Conservation (phyloP, 1,139 yeast genomes). For the Kodamaea ohmeri region DNA sequence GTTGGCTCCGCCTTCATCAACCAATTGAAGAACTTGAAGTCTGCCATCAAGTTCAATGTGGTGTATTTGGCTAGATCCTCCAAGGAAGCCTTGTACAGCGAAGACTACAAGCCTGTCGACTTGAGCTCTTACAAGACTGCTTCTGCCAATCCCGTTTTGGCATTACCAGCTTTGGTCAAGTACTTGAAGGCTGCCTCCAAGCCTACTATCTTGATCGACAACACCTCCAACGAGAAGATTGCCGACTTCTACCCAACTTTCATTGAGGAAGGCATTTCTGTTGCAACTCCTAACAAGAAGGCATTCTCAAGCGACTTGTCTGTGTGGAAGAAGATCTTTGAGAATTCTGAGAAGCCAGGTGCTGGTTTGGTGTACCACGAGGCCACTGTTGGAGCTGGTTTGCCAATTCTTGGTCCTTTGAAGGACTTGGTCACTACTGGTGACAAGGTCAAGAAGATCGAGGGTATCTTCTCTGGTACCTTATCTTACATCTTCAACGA, state of each 20-base stretch:
- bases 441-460: conserved; percentile 84
- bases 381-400: conserved; percentile 99
- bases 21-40: conserved; percentile 64
- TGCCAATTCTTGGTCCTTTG: conserved; percentile 87
- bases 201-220: conserved; percentile 87
- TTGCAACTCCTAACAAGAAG: conserved; percentile 97
- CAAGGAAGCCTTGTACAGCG: conserved; percentile 61
- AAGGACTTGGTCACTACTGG: conserved; percentile 89
- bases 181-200: conserved; percentile 63
- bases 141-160: conserved; percentile 45
- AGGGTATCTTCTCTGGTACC: conserved; percentile 96
- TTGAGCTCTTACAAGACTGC: conserved; percentile 57
- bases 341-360: conserved; percentile 44
- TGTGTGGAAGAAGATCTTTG: conserved; percentile 75
- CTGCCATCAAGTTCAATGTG: conserved; percentile 64
- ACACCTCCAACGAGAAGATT: conserved; percentile 79
- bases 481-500: conserved; percentile 94
- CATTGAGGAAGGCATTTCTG: conserved; percentile 74
- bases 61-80: conserved; percentile 75
- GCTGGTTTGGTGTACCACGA: conserved; percentile 93
- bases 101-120: conserved; percentile 69
- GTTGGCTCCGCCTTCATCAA: conserved; percentile 83
- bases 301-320: conserved; percentile 83
- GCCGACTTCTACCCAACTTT: conserved; percentile 78
- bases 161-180: conserved; percentile 55